Percentiles rank a stretch among this genome's conserved stretches.
Conservation (phyloP, 805 yeast genomes). For the Kuraishia capsulata region DNA sequence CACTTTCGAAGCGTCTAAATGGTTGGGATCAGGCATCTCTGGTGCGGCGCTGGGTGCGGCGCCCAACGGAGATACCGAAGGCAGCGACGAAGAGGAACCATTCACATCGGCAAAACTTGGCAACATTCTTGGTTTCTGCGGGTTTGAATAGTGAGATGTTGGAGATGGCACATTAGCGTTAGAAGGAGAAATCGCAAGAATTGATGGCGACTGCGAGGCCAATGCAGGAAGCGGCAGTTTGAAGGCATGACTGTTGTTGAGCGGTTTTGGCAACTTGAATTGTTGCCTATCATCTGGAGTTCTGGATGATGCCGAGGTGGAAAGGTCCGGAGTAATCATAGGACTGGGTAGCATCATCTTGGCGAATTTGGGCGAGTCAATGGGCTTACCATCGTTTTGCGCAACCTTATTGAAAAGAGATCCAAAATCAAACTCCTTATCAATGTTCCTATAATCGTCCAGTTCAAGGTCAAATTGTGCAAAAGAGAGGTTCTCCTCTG, state of each 20-base stretch:
- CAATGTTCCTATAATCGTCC: slow-evolving; percentile 50
- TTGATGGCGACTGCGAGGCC: no score
- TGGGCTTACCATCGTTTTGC: slow-evolving; percentile 21
- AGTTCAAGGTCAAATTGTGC: slow-evolving; percentile 49
- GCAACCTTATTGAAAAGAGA: slow-evolving; percentile 20
- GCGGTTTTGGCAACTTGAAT: background rate
- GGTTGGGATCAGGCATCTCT: background rate
- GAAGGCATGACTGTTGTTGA: background rate
- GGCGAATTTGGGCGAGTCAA: slow-evolving; percentile 5
- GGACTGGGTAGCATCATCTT: slow-evolving; percentile 3
- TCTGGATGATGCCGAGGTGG: background rate
- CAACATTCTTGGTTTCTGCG: background rate
- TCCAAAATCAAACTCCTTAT: slow-evolving; percentile 44
- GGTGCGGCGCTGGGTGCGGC: background rate
- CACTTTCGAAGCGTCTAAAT: slow-evolving; percentile 4
- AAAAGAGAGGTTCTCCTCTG: slow-evolving; percentile 31
- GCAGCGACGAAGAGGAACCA: background rate
- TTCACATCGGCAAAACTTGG: background rate
- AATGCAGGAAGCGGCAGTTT: background rate
- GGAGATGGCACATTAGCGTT: no score
- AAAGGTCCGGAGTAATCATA: slow-evolving; percentile 2
- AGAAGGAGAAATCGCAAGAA: no score
- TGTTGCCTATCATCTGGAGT: no score
- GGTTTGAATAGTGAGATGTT: background rate
- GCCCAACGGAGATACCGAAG: background rate